Evolutionary conservation across 73 alveolate genomes (phyloP), one percentile per base, ranked within the genome.

Genomic region (Tetrahymena elliotti): DNA sequence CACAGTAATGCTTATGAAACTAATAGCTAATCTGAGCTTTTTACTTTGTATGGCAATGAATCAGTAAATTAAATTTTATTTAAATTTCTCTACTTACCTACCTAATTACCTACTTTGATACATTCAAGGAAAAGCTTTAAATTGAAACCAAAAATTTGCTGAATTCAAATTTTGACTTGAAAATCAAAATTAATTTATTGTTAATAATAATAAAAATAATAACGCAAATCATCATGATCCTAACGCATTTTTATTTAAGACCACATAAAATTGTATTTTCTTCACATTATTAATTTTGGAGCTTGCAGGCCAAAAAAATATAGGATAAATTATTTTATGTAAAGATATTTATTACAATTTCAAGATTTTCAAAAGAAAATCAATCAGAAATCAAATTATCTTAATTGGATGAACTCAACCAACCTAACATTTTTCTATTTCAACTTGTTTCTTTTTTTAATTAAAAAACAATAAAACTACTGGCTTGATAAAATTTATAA

Each of bases 1-100:
- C 31, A 93, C 36, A 95, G 96, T 33, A 95, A 95, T 93, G 96
- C 94, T 18, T 95, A 93, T 41, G 97, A 95, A 95, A 94, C 94
- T 0, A 96, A 94, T 33, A 53, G 96, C 40, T 38, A 84, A 93
- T 95, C 97, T 1, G 94, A 95, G 83, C 93, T 95, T 18, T 95
- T 94, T 6, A 52, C 92, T 6, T 20, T 95, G 11, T 95, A 95
- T 84, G 93, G 94, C 38, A 96, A 83, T 93, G 96, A 93, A 38
- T 92, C 96, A 34, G 97, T 93, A 68, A 68, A 68, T 27, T 27
- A 22, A 27, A 8, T 16, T 68, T 68, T 68, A 68, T 24, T 31
- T 68, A 68, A 27, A 27, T n/a, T 31, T 68, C n/a, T 68, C 88
- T 68, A 27, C n/a, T n/a, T n/a, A n/a, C n/a, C n/a, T n/a, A n/a